Base-by-base conservation (phyloP, 2,329 filamentous ascomycete genomes). In the Pseudogymnoascus sp. region DNA sequence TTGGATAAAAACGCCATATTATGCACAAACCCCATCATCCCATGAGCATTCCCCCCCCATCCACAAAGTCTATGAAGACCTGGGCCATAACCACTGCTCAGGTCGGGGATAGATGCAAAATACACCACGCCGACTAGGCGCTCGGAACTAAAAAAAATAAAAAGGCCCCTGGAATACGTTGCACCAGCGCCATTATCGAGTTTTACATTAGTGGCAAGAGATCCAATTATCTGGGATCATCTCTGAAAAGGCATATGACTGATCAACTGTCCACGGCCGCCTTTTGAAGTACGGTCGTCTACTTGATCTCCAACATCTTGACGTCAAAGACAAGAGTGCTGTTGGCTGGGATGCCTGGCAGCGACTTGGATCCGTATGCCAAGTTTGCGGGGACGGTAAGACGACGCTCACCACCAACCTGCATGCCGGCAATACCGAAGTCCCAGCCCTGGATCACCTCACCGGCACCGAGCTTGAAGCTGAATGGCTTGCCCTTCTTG, bases 371-470 rank as follows among this genome's bases (percentile, higher is more conserved):
- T 76, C 95, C 94, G 76, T 99, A 99, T 70, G 89, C 95, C 63
- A 93, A 85, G 70, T 88, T 79, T 57, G 94, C 81, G 57, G 95
- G 95, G 71, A 99, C 92, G 65, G 86, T 92, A 71, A 99, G 82
- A 68, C 94, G 88, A 71, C 94, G 90, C 83, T 99, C 95, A 71
- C 91, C 92, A 71, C 94, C 94, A 68, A 92, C 87, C 68, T 87
- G 81, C 91, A 99, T 97, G 77, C 95, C 95, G 68, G 84, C 82
- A 69, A 99, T 81, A 77, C 94, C 94, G 67, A 97, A 84, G 75
- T 99, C 95, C 95, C 94, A 97, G 68, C 94, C 94, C 84, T 96
- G 94, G 81, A 99, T 99, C 71, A 99, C 95, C 76, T 97, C 90
- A 64, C 92, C 92, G 73, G 87, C 85, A 69, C 94, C 95, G 64